These are phyloP conservation scores for Fusarium avenaceum DNA, from an alignment of 2,329 filamentous ascomycete species.

Conservation along the genomic window DNA sequence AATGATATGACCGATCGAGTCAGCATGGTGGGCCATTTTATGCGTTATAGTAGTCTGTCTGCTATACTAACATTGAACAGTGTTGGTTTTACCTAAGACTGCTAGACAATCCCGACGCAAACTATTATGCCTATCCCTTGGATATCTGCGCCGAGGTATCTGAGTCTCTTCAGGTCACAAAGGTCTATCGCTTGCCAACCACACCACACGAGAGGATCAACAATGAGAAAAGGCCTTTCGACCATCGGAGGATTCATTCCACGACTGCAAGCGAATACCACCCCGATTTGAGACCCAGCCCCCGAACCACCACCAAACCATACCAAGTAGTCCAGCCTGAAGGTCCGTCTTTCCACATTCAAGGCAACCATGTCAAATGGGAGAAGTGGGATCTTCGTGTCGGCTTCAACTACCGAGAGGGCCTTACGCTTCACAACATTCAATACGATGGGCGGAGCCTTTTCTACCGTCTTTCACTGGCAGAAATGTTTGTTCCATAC, in stretches of 20 bases:
- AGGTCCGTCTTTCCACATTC: slow-evolving; percentile 58
- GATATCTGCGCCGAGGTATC: slow-evolving; percentile 65
- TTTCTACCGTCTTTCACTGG: slow-evolving; percentile 73
- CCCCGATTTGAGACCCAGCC: slow-evolving; percentile 45
- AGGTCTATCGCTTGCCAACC: slow-evolving; percentile 61
- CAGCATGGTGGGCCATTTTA: slow-evolving; percentile 59
- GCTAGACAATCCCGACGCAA: slow-evolving; percentile 60
- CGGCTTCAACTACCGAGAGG: slow-evolving; percentile 77
- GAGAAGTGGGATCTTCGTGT: slow-evolving; percentile 77
- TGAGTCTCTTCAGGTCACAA: slow-evolving; percentile 59
- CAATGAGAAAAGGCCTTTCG: slow-evolving; percentile 53
- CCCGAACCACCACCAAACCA: slow-evolving; percentile 50
- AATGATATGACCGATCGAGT: slow-evolving; percentile 63
- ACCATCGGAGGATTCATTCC: slow-evolving; percentile 58
- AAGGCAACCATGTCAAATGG: slow-evolving; percentile 62
- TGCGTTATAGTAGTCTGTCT: rapidly evolving
- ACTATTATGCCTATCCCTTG: slow-evolving; percentile 69
- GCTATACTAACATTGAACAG: not conserved
- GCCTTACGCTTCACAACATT: slow-evolving; percentile 76
- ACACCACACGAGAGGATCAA: slow-evolving; percentile 52
- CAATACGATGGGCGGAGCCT: slow-evolving; percentile 74
- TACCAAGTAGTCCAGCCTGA: slow-evolving; percentile 52
- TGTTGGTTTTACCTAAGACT: slow-evolving; percentile 52
- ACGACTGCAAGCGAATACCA: slow-evolving; percentile 59
- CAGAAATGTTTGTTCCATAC: slow-evolving; percentile 78